Percentiles rank a stretch among this genome's conserved stretches.
These are phyloP conservation scores for Colletotrichum filicis DNA, from an alignment of 2,329 filamentous ascomycete genomes.

Conservation along the genomic window DNA sequence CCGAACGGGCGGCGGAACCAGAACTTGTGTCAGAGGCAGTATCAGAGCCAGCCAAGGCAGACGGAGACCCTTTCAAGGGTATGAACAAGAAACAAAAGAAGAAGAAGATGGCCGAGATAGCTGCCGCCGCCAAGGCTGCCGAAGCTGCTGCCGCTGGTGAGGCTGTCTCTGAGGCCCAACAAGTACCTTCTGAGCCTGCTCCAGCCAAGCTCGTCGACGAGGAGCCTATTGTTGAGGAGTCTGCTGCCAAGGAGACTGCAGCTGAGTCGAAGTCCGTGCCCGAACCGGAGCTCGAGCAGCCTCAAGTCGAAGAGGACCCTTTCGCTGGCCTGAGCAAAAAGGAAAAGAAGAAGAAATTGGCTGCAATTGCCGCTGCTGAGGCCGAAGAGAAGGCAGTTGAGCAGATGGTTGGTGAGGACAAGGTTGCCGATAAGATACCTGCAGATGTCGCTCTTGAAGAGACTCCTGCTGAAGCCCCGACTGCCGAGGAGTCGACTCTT, in stretches of 20 bases:
- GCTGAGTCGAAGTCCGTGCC: background rate
- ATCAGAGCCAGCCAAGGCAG: background rate
- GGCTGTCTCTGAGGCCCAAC: background rate
- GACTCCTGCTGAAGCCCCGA: background rate
- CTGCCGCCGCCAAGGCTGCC: background rate
- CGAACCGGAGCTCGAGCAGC: background rate
- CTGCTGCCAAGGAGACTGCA: background rate
- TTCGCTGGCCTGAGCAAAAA: slow-evolving; percentile 12
- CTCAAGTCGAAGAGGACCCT: background rate
- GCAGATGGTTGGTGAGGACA: background rate
- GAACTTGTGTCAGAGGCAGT: background rate
- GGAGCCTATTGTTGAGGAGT: background rate
- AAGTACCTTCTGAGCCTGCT: background rate
- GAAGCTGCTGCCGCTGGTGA: background rate
- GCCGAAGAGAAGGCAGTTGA: background rate
- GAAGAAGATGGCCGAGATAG: background rate
- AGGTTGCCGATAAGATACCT: background rate
- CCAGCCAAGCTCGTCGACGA: background rate
- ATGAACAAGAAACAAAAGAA: background rate
- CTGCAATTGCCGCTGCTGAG: slow-evolving; percentile 1
- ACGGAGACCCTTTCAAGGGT: background rate
- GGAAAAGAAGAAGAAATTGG: slow-evolving; percentile 25
- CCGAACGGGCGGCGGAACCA: background rate
- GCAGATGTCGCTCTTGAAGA: background rate
- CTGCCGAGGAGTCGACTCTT: background rate